A percentile compares a stretch with the other conserved stretches of the same genome.
phyloP scores from a whole-genome alignment of 257 asterid genomes.

The Salvia rosmarinus region DNA sequence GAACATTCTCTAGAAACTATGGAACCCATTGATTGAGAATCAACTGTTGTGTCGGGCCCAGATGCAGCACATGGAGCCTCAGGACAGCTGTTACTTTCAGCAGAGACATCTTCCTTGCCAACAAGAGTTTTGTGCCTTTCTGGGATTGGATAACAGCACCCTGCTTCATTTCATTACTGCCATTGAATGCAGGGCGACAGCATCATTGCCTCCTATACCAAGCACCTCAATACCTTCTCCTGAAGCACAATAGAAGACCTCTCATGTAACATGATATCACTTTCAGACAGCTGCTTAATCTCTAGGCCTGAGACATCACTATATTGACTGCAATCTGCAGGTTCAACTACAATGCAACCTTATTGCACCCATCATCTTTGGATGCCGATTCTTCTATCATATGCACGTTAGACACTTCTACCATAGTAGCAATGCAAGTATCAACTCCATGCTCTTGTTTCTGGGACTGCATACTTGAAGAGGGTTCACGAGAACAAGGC shows the following conservation, averaged over 20 bases:
- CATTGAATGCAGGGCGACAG: constrained; percentile 27
- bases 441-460: constrained; percentile 50
- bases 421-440: constrained; percentile 28
- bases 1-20: too few relatives aligned
- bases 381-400: constrained; percentile 38
- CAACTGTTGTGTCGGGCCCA: constrained; percentile 41
- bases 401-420: constrained; percentile 29
- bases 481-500: constrained; percentile 35
- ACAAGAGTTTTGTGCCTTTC: constrained; percentile 39
- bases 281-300: constrained; percentile 40
- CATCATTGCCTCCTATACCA: constrained; percentile 25
- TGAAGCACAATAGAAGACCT: constrained; percentile 37
- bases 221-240: constrained; percentile 39
- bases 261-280: constrained; percentile 36
- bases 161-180: constrained; percentile 37
- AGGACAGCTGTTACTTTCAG: constrained; percentile 37
- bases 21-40: constrained; percentile 28
- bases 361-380: constrained; percentile 37
- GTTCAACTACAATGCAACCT: constrained; percentile 44
- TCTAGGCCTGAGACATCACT: constrained; percentile 34
- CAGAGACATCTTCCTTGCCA: constrained; percentile 38
- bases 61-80: constrained; percentile 36
- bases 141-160: constrained; percentile 33
- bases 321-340: constrained; percentile 36
- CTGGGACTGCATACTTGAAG: constrained; percentile 45